Base-by-base conservation (phyloP, 1,139 yeast species). In the Saccharomyces hybrid region DNA sequence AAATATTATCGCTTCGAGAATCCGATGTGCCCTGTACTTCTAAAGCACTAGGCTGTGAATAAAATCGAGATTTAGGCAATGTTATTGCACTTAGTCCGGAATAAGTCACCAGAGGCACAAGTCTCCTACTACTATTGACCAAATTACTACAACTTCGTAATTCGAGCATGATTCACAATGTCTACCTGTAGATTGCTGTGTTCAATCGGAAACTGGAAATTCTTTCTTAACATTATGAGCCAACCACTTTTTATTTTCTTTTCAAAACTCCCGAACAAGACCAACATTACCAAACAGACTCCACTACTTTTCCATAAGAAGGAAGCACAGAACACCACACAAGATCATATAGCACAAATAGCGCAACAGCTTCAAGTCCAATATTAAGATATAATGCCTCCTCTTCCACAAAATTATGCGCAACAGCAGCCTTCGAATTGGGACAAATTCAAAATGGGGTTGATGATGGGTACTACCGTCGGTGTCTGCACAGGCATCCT, bases 391-490 rank as follows among this genome's bases (percentile, higher is more conserved):
- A 62, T 55, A 51, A 87, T 87, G 95, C 95, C 96, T 63, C 96
- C 96, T 72, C 88, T 84, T 62, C 91, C 82, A 71, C 89, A 84
- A 72, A 79, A 83, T 68, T 83, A 81, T 67, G 82, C 76, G 51
- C 84, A 79, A 59, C 93, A 86, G 63, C 89, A 85, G 69, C 96
- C 95, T 56, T 85, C 96, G 51, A 84, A 86, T 73, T 90, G 90
- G 75, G 96, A 93, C 59, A 93, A 91, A 75, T 88, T 93, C 80
- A 93, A 93, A 75, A 95, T 93, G 98, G 99, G 99, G 55, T 85
- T 91, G 59, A 76, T 91, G 75, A 95, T 93, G 98, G 99, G 99
- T 55, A 80, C 93, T 50, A 85, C 96, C 27, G 97, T 90, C 32
- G 99, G 99, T 57, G 95, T 91, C 20, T 95, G 95, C 68, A 91